Conservation (phyloP, 371 early-diverging fungal genomes). For the Basidiobolus heterosporus region DNA sequence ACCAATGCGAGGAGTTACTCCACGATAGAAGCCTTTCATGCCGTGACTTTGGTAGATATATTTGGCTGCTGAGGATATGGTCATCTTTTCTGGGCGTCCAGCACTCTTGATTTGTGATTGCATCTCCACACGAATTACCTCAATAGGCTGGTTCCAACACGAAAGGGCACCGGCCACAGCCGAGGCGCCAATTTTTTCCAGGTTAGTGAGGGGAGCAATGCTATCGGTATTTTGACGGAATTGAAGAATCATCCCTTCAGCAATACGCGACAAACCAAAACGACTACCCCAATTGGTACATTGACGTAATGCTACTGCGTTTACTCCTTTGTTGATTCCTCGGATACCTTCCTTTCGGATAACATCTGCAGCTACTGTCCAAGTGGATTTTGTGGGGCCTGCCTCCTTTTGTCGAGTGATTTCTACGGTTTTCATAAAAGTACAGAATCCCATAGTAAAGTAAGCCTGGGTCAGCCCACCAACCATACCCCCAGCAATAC, state of each 20-base stretch:
- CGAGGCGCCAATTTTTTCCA: constrained; percentile 55
- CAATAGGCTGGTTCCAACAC: constrained; percentile 94
- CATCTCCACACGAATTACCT: constrained; percentile 93
- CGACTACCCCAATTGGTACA: constrained; percentile 94
- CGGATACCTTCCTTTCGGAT: constrained; percentile 76
- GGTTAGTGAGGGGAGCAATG: constrained; percentile 18
- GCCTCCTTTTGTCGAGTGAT: constrained; percentile 82
- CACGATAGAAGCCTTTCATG: constrained; percentile 77
- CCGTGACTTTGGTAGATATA: constrained; percentile 84
- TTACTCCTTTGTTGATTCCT: constrained; percentile 88
- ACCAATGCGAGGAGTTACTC: constrained; percentile 73
- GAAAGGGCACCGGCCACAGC: constrained; percentile 73
- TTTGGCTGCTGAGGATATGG: constrained; percentile 56
- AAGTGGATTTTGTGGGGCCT: constrained; percentile 48
- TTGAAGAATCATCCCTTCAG: constrained; percentile 53
- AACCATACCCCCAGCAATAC: constrained; percentile 82
- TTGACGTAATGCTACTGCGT: constrained; percentile 78
- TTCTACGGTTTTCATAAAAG: constrained; percentile 96
- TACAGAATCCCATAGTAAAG: constrained; percentile 94
- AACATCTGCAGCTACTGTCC: constrained; percentile 70
- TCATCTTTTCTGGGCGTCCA: constrained; percentile 75
- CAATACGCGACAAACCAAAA: constrained; percentile 74
- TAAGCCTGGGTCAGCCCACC: constrained; percentile 83
- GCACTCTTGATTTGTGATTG: constrained; percentile 70
- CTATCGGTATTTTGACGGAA: constrained; percentile 20